A percentile compares a stretch with the other conserved stretches of the same genome.
These are phyloP conservation scores for Rhodocollybia butyracea DNA, from an alignment of 768 basidiomycete genomes.

Conservation along the genomic window DNA sequence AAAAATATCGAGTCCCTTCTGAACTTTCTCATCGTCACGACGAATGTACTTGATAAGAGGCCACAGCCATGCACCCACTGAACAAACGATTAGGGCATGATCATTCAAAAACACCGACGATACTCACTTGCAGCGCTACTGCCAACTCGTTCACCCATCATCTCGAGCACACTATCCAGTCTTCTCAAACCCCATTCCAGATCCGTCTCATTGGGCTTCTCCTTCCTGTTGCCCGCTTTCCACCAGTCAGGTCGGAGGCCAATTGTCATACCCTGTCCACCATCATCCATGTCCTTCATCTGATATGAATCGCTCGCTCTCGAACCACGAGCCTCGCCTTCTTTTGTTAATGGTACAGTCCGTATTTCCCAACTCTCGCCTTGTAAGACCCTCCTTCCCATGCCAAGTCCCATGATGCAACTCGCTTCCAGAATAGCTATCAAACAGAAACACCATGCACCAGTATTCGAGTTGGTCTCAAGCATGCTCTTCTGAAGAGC, in stretches of 20 bases:
- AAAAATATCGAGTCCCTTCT: background rate
- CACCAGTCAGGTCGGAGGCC: background rate
- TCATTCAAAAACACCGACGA: background rate
- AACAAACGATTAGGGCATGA: background rate
- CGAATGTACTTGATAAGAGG: constrained; percentile 1
- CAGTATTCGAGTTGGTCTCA: constrained; percentile 73
- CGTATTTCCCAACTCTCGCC: background rate
- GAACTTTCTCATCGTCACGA: constrained; percentile 4
- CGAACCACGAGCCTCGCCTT: background rate
- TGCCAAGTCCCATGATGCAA: constrained; percentile 58
- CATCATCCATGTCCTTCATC: background rate
- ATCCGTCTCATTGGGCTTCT: constrained; percentile 24
- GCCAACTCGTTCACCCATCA: constrained; percentile 48
- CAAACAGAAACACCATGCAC: constrained; percentile 78
- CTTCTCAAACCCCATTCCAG: constrained; percentile 41
- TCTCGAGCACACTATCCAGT: constrained; percentile 41
- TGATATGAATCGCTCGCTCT: too few relatives aligned
- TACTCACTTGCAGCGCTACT: constrained; percentile 43
- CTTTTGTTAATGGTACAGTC: background rate
- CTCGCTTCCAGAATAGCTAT: constrained; percentile 76
- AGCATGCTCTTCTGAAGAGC: constrained; percentile 72
- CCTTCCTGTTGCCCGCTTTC: constrained; percentile 19
- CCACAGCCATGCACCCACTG: constrained; percentile 6
- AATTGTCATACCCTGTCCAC: background rate
- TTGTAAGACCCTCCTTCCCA: constrained; percentile 40